Evolutionary conservation across 1,284 basidiomycete genomes (phyloP).

Genomic region (Flammula alnicola): DNA sequence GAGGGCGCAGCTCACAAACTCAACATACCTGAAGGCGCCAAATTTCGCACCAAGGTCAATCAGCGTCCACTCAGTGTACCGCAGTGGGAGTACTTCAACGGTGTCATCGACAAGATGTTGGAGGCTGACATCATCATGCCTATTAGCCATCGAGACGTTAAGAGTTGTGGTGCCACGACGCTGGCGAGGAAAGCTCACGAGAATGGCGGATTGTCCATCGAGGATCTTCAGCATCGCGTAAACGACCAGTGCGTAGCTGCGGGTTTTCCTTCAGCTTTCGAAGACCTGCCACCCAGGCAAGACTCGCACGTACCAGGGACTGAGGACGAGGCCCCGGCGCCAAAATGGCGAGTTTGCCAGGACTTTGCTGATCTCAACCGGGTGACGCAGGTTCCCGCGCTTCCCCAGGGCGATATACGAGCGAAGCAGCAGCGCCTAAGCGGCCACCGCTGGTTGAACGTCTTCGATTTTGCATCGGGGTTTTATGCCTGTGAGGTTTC

Average conservation of each 20-base stretch:
- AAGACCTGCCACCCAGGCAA: slow-evolving; percentile 3
- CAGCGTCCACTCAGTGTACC: slow-evolving; percentile 31
- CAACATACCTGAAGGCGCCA: slow-evolving; percentile 25
- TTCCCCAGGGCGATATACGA: slow-evolving; percentile 40
- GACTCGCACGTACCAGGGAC: not conserved
- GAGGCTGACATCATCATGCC: slow-evolving; percentile 34
- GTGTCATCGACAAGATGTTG: slow-evolving; percentile 35
- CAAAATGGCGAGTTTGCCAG: slow-evolving; percentile 40
- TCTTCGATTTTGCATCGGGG: slow-evolving; percentile 34
- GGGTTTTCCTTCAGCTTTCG: not conserved
- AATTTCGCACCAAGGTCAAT: slow-evolving; percentile 26
- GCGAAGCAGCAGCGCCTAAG: slow-evolving; percentile 37
- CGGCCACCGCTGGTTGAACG: slow-evolving; percentile 34
- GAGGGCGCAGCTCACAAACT: slow-evolving; percentile 29
- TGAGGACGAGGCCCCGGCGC: not conserved
- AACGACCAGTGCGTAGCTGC: slow-evolving; percentile 2
- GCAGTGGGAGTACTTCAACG: slow-evolving; percentile 32
- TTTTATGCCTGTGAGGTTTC: slow-evolving; percentile 40
- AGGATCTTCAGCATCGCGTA: slow-evolving; percentile 22
- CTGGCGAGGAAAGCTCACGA: slow-evolving; percentile 37
- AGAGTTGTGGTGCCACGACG: slow-evolving; percentile 30
- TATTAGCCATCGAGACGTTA: slow-evolving; percentile 26
- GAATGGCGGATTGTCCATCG: slow-evolving; percentile 16
- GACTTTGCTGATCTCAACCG: slow-evolving; percentile 31
- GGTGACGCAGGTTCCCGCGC: slow-evolving; percentile 26